These are phyloP conservation scores for Neoarthrinium moseri DNA, from an alignment of 2,329 filamentous ascomycete genomes.

Conservation along the genomic window DNA sequence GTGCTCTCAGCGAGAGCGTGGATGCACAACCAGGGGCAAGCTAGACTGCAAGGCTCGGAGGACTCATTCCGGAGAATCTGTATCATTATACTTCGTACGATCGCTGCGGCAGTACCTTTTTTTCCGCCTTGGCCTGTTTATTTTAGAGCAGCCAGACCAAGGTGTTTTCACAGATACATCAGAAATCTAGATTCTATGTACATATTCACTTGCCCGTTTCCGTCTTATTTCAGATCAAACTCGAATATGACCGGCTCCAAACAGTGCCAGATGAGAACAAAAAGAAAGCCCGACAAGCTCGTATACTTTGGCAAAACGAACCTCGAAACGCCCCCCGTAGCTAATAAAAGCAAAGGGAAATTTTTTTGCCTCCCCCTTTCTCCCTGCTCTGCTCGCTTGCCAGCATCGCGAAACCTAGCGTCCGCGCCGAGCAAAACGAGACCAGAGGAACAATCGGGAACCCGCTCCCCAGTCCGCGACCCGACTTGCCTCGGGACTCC, in stretches of 20 bases:
- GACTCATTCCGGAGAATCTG: conserved; percentile 11
- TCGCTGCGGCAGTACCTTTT: conserved; percentile 1
- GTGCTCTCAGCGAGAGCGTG: background rate
- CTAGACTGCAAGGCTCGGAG: conserved; percentile 17
- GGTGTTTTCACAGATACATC: background rate
- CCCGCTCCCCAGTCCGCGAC: background rate
- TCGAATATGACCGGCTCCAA: too few species aligned
- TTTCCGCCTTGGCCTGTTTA: conserved; percentile 2
- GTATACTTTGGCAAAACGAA: too few species aligned
- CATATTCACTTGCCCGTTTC: conserved; percentile 1
- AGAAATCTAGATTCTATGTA: background rate
- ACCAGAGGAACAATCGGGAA: background rate
- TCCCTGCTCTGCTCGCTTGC: background rate
- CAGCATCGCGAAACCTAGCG: background rate
- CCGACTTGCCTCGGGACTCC: too few species aligned
- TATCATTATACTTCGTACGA: conserved; percentile 5
- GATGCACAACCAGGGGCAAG: too few species aligned
- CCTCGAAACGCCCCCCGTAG: too few species aligned
- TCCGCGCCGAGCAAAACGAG: background rate
- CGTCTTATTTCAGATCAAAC: too few species aligned
- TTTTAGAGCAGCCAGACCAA: background rate
- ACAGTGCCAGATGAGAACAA: too few species aligned
- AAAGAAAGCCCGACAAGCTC: too few species aligned
- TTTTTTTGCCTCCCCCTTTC: background rate
- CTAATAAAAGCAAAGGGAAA: background rate